phyloP scores from a whole-genome alignment of 2,329 filamentous ascomycete species.

The Incumbomyces lentus region DNA sequence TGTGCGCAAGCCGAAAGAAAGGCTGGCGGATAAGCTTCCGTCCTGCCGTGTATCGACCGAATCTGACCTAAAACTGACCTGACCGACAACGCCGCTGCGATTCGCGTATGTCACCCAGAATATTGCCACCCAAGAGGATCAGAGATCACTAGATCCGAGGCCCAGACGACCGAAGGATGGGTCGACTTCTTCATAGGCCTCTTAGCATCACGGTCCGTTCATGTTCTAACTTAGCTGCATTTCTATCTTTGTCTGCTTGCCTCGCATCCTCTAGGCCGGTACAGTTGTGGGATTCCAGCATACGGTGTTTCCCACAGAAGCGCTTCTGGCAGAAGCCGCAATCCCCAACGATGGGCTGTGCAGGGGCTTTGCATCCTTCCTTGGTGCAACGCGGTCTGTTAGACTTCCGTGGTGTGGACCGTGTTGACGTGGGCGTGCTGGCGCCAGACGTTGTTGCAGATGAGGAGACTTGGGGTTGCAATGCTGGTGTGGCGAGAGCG shows the following conservation, averaged over 20 bases:
- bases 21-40: too few relatives aligned
- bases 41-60: too few relatives aligned
- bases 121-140: background rate
- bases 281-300: conserved; percentile 92
- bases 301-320: conserved; percentile 88
- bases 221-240: conserved; percentile 80
- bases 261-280: conserved; percentile 91
- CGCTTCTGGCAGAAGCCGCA: conserved; percentile 90
- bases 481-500: conserved; percentile 39
- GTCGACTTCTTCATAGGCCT: conserved; percentile 53
- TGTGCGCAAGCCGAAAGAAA: too few relatives aligned
- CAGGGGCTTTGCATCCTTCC: conserved; percentile 77
- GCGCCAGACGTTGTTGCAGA: conserved; percentile 33
- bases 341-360: conserved; percentile 90
- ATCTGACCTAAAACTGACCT: too few relatives aligned
- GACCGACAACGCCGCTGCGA: too few relatives aligned
- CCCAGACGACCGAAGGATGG: background rate
- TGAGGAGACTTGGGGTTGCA: conserved; percentile 36
- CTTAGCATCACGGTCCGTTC: conserved; percentile 92
- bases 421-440: conserved; percentile 40
- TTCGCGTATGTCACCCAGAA: too few relatives aligned
- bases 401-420: conserved; percentile 29
- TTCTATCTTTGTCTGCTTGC: conserved; percentile 90
- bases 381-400: conserved; percentile 67
- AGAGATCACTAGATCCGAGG: background rate